A percentile compares a stretch with the other conserved stretches of the same genome.
Conservation (phyloP, 257 asterid species). For the Jasminum sambac region DNA sequence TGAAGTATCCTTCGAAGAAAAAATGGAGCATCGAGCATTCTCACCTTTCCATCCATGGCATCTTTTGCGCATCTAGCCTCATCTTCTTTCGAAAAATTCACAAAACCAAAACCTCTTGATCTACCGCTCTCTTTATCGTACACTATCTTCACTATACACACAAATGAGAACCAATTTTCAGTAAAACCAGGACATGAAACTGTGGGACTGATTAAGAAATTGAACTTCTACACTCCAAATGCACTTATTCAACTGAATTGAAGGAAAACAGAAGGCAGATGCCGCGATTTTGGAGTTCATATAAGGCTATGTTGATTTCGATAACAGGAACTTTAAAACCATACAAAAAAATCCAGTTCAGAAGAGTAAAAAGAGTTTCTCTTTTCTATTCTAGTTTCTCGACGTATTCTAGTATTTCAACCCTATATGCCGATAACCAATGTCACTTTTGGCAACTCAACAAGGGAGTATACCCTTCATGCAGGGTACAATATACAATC, state of each 20-base stretch:
- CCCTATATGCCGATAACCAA: not conserved
- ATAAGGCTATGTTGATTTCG: not conserved
- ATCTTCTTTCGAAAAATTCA: conserved; percentile 41
- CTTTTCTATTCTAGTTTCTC: not conserved
- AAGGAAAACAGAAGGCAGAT: not conserved
- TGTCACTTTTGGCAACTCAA: not conserved
- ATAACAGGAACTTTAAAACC: not conserved
- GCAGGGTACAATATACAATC: not conserved
- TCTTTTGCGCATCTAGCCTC: conserved; percentile 49
- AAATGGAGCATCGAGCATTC: not conserved
- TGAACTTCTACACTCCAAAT: not conserved
- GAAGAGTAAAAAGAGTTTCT: no score
- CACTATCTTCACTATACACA: conserved; percentile 38
- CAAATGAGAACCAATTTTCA: not conserved
- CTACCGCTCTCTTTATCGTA: conserved; percentile 47
- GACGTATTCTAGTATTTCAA: not conserved
- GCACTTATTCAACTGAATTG: not conserved
- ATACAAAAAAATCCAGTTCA: not conserved
- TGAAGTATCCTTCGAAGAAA: not conserved
- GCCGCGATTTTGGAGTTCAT: not conserved
- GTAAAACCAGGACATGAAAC: not conserved
- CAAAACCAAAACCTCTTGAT: conserved; percentile 54
- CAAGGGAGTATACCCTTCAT: not conserved
- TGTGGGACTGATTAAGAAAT: not conserved
- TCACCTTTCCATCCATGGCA: conserved; percentile 54